Evolutionary conservation across 768 basidiomycete species (phyloP).

Genomic region (Phanerodontia chrysosporium): DNA sequence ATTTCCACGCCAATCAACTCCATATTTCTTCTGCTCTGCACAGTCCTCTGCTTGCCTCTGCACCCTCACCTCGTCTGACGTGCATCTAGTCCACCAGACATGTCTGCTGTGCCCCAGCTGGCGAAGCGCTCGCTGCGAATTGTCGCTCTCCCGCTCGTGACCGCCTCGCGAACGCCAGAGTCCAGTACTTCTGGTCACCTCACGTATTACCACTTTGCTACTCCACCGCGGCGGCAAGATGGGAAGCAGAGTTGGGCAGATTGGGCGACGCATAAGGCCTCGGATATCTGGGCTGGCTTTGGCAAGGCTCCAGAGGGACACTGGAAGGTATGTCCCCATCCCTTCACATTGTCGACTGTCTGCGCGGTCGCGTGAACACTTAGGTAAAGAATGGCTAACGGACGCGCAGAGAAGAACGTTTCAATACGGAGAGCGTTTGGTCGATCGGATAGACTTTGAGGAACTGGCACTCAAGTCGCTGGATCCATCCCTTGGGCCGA

Average conservation of each 20-base stretch:
- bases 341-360: slow-evolving; percentile 1
- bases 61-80: not conserved
- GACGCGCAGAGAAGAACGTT: slow-evolving; percentile 52
- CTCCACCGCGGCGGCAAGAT: slow-evolving; percentile 21
- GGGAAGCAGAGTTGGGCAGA: slow-evolving; percentile 39
- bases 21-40: not conserved
- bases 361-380: not conserved
- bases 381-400: not conserved
- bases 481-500: slow-evolving; percentile 64
- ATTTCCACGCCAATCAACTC: not conserved
- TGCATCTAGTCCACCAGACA: not conserved
- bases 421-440: slow-evolving; percentile 59
- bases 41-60: not conserved
- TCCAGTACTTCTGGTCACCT: slow-evolving; percentile 20
- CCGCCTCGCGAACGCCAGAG: slow-evolving; percentile 19
- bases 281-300: slow-evolving; percentile 58
- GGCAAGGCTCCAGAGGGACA: slow-evolving; percentile 60
- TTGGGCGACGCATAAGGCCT: slow-evolving; percentile 49
- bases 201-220: slow-evolving; percentile 41
- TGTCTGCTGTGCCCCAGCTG: slow-evolving; percentile 13
- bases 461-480: slow-evolving; percentile 72
- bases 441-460: slow-evolving; percentile 76
- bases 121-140: slow-evolving; percentile 37
- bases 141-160: slow-evolving; percentile 41
- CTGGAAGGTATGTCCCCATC: slow-evolving; percentile 70